Percentiles rank a stretch among this genome's conserved stretches.
These are phyloP conservation scores for Mesembryanthemum crystallinum DNA, from an alignment of 148 eudicot species.

Conservation along the genomic window DNA sequence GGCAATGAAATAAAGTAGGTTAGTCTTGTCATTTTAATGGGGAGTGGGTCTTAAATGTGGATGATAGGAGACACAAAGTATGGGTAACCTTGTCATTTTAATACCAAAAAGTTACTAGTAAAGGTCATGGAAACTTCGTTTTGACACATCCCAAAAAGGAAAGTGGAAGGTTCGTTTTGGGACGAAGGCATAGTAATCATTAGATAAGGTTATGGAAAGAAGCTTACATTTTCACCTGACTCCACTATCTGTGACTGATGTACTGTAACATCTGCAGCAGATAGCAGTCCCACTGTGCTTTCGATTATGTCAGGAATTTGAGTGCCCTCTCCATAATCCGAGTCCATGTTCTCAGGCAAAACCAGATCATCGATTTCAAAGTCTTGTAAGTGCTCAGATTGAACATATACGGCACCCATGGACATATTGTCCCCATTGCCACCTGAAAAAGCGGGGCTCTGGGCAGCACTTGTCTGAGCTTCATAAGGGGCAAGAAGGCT, in stretches of 20 bases:
- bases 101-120: no score
- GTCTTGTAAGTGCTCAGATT: slow-evolving; percentile 38
- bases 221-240: slow-evolving; percentile 74
- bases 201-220: slow-evolving; percentile 7
- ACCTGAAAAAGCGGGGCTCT: slow-evolving; percentile 76
- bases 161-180: neutral
- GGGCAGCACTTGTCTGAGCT: slow-evolving; percentile 64
- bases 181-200: neutral
- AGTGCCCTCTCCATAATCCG: slow-evolving; percentile 53
- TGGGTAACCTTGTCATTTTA: no score
- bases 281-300: slow-evolving; percentile 70
- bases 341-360: slow-evolving; percentile 48
- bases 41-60: no score
- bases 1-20: no score
- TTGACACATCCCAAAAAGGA: no score
- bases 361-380: slow-evolving; percentile 65
- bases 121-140: no score
- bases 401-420: slow-evolving; percentile 42
- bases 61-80: no score
- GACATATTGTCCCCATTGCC: slow-evolving; percentile 65
- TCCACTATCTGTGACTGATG: slow-evolving; percentile 64
- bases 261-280: slow-evolving; percentile 69
- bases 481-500: slow-evolving; percentile 61
- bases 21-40: no score
- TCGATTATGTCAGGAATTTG: slow-evolving; percentile 87